These are phyloP conservation scores for Aspergillus steynii DNA, from an alignment of 495 filamentous ascomycete genomes.

Conservation along the genomic window DNA sequence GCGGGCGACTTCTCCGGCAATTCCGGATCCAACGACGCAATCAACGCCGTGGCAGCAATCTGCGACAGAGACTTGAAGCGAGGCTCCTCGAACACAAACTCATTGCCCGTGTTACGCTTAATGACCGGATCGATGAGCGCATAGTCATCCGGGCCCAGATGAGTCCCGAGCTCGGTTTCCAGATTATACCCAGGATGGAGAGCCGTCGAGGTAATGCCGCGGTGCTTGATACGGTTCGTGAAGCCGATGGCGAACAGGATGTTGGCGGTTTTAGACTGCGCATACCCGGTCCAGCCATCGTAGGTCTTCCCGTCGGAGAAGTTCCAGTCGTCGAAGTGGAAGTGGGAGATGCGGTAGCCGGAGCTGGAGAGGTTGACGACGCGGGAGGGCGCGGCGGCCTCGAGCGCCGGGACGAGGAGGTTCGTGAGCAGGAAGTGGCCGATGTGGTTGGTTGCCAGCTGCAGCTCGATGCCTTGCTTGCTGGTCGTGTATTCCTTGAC, in stretches of 20 bases:
- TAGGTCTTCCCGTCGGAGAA: conserved; percentile 32
- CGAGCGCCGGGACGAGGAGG: conserved; percentile 42
- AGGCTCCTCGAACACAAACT: neutral
- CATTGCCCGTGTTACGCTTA: conserved; percentile 18
- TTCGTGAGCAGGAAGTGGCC: conserved; percentile 52
- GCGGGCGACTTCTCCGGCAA: neutral
- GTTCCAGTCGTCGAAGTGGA: conserved; percentile 26
- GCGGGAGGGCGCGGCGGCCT: conserved; percentile 40
- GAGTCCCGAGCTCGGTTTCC: conserved; percentile 17
- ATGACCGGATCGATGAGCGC: conserved; percentile 1
- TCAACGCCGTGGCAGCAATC: neutral
- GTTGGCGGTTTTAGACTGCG: conserved; percentile 34
- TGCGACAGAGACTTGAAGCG: neutral
- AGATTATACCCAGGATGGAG: conserved; percentile 40
- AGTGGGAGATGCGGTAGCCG: conserved; percentile 28
- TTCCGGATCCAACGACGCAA: conserved; percentile 4
- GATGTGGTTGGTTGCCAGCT: conserved; percentile 51
- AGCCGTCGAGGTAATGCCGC: conserved; percentile 37
- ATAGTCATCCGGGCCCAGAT: conserved; percentile 18
- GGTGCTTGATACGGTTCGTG: conserved; percentile 35
- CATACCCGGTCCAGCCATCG: conserved; percentile 28
- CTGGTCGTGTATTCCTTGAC: conserved; percentile 36
- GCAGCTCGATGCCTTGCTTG: conserved; percentile 44
- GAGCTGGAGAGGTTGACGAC: conserved; percentile 43
- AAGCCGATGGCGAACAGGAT: conserved; percentile 43